Percentiles rank a stretch among this genome's conserved stretches.
phyloP scores from a whole-genome alignment of 768 basidiomycete genomes.

The Chalciporus chontae region DNA sequence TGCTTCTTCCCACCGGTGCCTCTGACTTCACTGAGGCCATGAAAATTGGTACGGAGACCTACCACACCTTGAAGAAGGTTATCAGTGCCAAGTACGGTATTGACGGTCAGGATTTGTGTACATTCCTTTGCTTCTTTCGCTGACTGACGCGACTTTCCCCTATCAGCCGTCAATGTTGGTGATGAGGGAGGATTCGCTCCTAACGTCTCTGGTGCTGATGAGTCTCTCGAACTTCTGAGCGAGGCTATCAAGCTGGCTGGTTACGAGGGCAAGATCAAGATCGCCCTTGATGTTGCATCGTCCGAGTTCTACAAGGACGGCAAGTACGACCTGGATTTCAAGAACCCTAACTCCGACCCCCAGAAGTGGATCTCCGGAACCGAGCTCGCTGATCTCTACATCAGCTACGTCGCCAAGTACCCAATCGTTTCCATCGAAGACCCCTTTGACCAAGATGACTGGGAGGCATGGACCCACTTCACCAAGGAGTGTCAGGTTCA shows the following conservation, averaged over 20 bases:
- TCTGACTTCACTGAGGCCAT: constrained; percentile 91
- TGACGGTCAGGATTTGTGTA: constrained; percentile 63
- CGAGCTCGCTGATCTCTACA: constrained; percentile 91
- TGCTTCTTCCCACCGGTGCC: constrained; percentile 96
- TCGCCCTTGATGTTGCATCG: constrained; percentile 96
- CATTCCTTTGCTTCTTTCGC: neutral
- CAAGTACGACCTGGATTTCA: constrained; percentile 98
- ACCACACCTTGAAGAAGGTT: constrained; percentile 98
- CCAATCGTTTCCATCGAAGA: constrained; percentile 96
- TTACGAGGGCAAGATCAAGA: constrained; percentile 98
- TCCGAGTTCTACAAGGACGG: constrained; percentile 99
- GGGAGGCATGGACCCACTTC: constrained; percentile 96
- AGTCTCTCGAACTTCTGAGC: constrained; percentile 91
- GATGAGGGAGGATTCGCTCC: constrained; percentile 99
- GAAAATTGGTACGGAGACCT: constrained; percentile 98
- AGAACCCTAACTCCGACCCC: constrained; percentile 98
- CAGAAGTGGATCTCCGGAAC: constrained; percentile 93
- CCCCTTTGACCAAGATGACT: constrained; percentile 99
- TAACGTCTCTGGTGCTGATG: constrained; percentile 95
- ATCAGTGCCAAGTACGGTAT: constrained; percentile 99
- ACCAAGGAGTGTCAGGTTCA: constrained; percentile 77
- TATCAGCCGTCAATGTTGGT: constrained; percentile 92
- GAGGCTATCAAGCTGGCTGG: constrained; percentile 98
- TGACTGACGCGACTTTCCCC: constrained; percentile 4
- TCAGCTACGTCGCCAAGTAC: constrained; percentile 85